phyloP scores from a whole-genome alignment of 2,329 filamentous ascomycete species.

The Claviceps sp. region DNA sequence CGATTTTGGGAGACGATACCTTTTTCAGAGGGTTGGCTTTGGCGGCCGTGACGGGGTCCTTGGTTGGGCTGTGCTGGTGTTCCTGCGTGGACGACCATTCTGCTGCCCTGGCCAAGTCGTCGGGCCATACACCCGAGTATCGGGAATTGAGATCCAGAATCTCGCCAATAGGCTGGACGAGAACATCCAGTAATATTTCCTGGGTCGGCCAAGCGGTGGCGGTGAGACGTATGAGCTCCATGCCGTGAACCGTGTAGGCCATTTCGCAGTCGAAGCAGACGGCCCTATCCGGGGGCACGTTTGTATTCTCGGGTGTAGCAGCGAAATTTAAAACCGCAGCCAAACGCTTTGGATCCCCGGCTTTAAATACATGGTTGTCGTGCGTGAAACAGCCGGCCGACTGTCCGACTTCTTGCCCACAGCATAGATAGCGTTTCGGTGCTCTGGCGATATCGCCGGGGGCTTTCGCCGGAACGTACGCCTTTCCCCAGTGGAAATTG shows the following conservation, averaged over 20 bases:
- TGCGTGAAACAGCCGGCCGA: slow-evolving; percentile 59
- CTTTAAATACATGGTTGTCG: slow-evolving; percentile 77
- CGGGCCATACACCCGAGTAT: slow-evolving; percentile 73
- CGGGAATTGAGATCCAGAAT: slow-evolving; percentile 83
- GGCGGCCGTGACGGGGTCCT: neutral
- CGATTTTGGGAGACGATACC: slow-evolving; percentile 59
- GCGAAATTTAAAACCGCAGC: slow-evolving; percentile 69
- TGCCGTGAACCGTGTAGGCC: slow-evolving; percentile 79
- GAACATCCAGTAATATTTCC: slow-evolving; percentile 62
- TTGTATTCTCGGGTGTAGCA: slow-evolving; percentile 55
- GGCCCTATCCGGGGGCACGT: slow-evolving; percentile 39
- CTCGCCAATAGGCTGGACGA: slow-evolving; percentile 73
- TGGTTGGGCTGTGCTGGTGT: neutral
- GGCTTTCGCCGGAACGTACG: slow-evolving; percentile 43
- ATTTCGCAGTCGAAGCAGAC: slow-evolving; percentile 95
- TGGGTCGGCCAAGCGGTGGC: slow-evolving; percentile 77
- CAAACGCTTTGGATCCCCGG: slow-evolving; percentile 60
- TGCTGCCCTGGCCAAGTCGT: slow-evolving; percentile 59
- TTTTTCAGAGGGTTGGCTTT: slow-evolving; percentile 43
- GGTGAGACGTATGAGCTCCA: slow-evolving; percentile 84
- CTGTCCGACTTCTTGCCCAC: slow-evolving; percentile 59
- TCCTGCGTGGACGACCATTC: slow-evolving; percentile 28
- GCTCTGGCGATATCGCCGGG: slow-evolving; percentile 42
- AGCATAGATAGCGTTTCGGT: slow-evolving; percentile 62
- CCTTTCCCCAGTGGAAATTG: slow-evolving; percentile 66